phyloP scores from a whole-genome alignment of 2,329 filamentous ascomycete species.

The Microdochium nivale region DNA sequence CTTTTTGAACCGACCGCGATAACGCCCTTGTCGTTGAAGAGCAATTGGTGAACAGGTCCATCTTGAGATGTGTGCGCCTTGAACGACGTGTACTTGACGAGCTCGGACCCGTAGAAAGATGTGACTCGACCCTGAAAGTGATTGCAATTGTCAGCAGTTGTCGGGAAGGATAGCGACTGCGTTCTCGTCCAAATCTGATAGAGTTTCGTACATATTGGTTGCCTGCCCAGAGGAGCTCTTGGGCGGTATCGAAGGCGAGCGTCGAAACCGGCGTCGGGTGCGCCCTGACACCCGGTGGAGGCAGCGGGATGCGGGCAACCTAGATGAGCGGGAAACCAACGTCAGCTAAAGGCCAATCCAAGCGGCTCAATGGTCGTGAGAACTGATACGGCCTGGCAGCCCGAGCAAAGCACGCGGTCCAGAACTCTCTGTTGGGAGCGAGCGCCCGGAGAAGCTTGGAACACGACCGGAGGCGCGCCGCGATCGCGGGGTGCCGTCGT shows the following conservation, averaged over 20 bases:
- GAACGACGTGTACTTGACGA: slow-evolving; percentile 87
- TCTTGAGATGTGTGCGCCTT: slow-evolving; percentile 66
- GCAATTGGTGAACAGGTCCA: slow-evolving; percentile 75
- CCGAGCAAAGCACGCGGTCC: too few relatives aligned
- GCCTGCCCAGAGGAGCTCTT: slow-evolving; percentile 89
- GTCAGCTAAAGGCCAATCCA: slow-evolving; percentile 3
- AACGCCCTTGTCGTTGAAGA: slow-evolving; percentile 86
- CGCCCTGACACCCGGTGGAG: slow-evolving; percentile 63
- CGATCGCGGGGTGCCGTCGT: not conserved
- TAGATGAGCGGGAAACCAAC: slow-evolving; percentile 24
- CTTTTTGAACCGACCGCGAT: slow-evolving; percentile 76
- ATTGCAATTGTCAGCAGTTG: not conserved
- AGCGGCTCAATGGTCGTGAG: slow-evolving; percentile 4
- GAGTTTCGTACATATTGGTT: slow-evolving; percentile 69
- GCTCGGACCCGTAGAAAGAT: slow-evolving; percentile 78
- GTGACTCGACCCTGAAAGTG: slow-evolving; percentile 66
- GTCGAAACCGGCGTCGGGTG: slow-evolving; percentile 66
- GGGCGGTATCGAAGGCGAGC: slow-evolving; percentile 78
- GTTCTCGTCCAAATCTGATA: not conserved
- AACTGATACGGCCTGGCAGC: slow-evolving; percentile 6
- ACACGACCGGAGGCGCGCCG: too few relatives aligned
- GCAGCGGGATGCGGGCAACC: slow-evolving; percentile 75
- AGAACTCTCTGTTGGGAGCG: too few relatives aligned
- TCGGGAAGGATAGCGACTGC: not conserved
- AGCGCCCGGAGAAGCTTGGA: too few relatives aligned